Conservation (phyloP, 2,329 filamentous ascomycete genomes). For the Exophiala calicioides region DNA sequence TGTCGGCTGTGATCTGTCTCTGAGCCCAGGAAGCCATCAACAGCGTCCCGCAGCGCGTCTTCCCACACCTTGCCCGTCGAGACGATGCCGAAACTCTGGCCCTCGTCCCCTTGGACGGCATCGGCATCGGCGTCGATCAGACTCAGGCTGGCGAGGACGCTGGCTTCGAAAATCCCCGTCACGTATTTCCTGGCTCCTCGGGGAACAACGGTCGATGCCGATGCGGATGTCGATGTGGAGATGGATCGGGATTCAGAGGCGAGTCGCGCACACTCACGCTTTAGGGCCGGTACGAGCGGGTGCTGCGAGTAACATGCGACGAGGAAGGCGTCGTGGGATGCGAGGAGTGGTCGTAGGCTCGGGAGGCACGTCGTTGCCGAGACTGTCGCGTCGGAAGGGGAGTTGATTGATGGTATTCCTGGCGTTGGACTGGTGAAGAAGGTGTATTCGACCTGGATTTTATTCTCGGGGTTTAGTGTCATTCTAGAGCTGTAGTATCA, state of each 20-base stretch:
- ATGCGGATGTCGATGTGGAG: no score
- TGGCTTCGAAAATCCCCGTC: conserved; percentile 86
- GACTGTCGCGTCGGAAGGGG: conserved; percentile 64
- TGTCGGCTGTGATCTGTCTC: no score
- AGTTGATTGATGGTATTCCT: conserved; percentile 75
- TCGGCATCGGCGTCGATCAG: conserved; percentile 42
- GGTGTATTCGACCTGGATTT: conserved; percentile 47
- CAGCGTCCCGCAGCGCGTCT: conserved; percentile 65
- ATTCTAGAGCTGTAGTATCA: no score
- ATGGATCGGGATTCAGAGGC: no score
- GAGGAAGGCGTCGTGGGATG: conserved; percentile 69
- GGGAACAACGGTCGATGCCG: no score
- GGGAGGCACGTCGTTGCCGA: conserved; percentile 65
- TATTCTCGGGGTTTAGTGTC: not conserved
- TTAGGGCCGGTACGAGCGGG: conserved; percentile 67
- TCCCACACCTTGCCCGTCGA: conserved; percentile 87
- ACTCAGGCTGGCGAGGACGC: conserved; percentile 65
- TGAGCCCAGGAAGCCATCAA: conserved; percentile 63
- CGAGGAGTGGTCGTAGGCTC: conserved; percentile 48
- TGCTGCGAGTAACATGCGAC: conserved; percentile 89
- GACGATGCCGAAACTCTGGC: conserved; percentile 73
- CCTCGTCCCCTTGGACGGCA: conserved; percentile 42
- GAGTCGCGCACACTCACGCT: conserved; percentile 40
- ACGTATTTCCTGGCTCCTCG: conserved; percentile 54
- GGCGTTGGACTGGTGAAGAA: conserved; percentile 63